phyloP scores from a whole-genome alignment of 495 filamentous ascomycete genomes.

The Penicillium salamii region DNA sequence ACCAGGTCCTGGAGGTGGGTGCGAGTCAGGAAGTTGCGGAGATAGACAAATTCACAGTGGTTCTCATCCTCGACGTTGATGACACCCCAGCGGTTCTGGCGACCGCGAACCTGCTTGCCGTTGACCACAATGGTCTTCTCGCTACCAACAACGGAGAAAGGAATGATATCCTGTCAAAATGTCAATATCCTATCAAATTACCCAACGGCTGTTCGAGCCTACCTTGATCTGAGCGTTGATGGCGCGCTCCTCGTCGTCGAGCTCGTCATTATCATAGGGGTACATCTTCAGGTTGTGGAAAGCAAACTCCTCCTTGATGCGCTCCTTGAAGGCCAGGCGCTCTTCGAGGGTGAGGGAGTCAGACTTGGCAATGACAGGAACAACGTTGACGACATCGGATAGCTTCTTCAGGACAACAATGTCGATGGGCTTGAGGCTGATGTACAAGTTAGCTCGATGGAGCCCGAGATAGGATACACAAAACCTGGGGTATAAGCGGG shows the following conservation, averaged over 20 bases:
- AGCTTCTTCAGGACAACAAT: slow-evolving; percentile 99
- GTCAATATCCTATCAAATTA: neutral
- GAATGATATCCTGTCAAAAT: slow-evolving; percentile 77
- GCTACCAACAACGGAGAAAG: slow-evolving; percentile 96
- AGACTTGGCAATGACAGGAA: slow-evolving; percentile 97
- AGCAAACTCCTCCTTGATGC: slow-evolving; percentile 98
- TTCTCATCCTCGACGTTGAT: slow-evolving; percentile 99
- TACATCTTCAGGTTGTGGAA: slow-evolving; percentile 99
- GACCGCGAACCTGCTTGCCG: slow-evolving; percentile 95
- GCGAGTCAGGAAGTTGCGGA: slow-evolving; percentile 95
- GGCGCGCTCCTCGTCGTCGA: slow-evolving; percentile 93
- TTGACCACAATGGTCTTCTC: slow-evolving; percentile 97
- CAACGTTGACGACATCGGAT: slow-evolving; percentile 97
- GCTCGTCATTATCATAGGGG: slow-evolving; percentile 98
- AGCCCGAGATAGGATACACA: neutral
- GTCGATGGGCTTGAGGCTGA: slow-evolving; percentile 89
- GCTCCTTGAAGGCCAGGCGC: slow-evolving; percentile 91
- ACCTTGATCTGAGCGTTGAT: slow-evolving; percentile 96
- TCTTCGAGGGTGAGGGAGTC: slow-evolving; percentile 97
- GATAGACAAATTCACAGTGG: slow-evolving; percentile 98
- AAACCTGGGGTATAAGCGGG: neutral
- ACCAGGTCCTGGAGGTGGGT: slow-evolving; percentile 97
- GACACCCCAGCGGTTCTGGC: slow-evolving; percentile 98
- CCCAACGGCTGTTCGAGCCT: slow-evolving; percentile 20
- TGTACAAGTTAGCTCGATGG: neutral